Evolutionary conservation across 768 basidiomycete genomes (phyloP).

Genomic region (Lentinus tigrinus): DNA sequence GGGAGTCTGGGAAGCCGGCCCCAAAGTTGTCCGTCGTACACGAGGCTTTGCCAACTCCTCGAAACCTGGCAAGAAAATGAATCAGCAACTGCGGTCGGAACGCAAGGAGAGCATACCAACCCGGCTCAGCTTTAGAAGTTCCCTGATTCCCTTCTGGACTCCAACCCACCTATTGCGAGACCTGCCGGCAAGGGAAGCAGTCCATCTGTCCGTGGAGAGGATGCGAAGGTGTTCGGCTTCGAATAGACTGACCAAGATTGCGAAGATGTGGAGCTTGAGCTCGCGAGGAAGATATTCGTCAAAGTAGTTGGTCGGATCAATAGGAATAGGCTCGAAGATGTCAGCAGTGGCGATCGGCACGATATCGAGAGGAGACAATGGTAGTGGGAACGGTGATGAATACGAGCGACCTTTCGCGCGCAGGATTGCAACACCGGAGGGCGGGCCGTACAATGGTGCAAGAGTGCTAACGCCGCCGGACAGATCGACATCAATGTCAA

Average conservation of each 20-base stretch:
- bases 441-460: conserved; percentile 18
- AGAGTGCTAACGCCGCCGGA: conserved; percentile 19
- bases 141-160: conserved; percentile 67
- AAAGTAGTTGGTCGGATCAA: conserved; percentile 55
- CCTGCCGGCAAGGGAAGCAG: conserved; percentile 56
- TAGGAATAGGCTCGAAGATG: conserved; percentile 49
- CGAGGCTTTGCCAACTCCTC: conserved; percentile 69
- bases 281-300: conserved; percentile 73
- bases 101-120: conserved; percentile 45
- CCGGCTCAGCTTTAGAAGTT: conserved; percentile 76
- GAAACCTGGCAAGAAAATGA: conserved; percentile 55
- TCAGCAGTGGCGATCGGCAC: conserved; percentile 51
- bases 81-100: neutral
- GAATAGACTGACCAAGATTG: conserved; percentile 53
- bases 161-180: conserved; percentile 74
- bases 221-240: conserved; percentile 54
- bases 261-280: conserved; percentile 60
- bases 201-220: conserved; percentile 53
- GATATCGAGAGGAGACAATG: conserved; percentile 53
- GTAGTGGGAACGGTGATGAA: conserved; percentile 60
- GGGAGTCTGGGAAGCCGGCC: conserved; percentile 54
- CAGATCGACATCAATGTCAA: conserved; percentile 22
- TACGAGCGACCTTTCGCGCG: conserved; percentile 59
- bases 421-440: conserved; percentile 24
- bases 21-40: conserved; percentile 91